phyloP scores from a whole-genome alignment of 192 early-diverging fungal genomes.

The Coemansia nantahalensis region DNA sequence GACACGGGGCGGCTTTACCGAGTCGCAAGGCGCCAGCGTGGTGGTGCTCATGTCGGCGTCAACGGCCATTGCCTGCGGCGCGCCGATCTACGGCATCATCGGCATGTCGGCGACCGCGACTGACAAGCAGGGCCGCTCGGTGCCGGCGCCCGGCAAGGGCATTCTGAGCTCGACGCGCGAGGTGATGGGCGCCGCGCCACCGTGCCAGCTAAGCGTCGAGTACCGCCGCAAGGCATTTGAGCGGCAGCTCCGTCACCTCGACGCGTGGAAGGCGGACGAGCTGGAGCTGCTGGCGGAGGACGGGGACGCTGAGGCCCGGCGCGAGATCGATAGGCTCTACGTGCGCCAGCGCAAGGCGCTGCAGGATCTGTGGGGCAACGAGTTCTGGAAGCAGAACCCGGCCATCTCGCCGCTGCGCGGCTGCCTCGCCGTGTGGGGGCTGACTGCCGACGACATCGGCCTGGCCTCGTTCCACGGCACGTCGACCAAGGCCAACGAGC shows the following conservation, averaged over 20 bases:
- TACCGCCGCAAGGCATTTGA: constrained; percentile 77
- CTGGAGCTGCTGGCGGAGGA: constrained; percentile 32
- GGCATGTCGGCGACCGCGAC: constrained; percentile 83
- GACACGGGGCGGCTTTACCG: constrained; percentile 88
- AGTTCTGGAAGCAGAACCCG: constrained; percentile 55
- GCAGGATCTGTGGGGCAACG: constrained; percentile 57
- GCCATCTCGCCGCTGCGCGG: constrained; percentile 82
- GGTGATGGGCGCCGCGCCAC: constrained; percentile 42
- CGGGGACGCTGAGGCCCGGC: too few relatives aligned
- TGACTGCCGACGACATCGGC: constrained; percentile 86
- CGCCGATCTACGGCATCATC: constrained; percentile 85
- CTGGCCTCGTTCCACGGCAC: constrained; percentile 96
- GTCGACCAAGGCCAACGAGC: constrained; percentile 74
- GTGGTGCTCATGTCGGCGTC: constrained; percentile 84
- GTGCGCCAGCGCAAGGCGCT: constrained; percentile 62
- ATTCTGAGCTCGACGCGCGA: constrained; percentile 86
- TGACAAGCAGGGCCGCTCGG: constrained; percentile 89
- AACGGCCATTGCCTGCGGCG: constrained; percentile 84
- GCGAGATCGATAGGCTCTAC: not conserved
- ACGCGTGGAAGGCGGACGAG: constrained; percentile 1
- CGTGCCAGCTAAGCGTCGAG: constrained; percentile 74
- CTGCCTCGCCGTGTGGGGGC: constrained; percentile 81
- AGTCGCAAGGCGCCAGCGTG: constrained; percentile 84
- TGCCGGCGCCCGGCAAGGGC: constrained; percentile 91
- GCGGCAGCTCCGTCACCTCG: constrained; percentile 20